Evolutionary conservation across 2,329 filamentous ascomycete species (phyloP), one percentile per base, ranked within the genome.

Genomic region (Phaeosphaeriaceae sp.): DNA sequence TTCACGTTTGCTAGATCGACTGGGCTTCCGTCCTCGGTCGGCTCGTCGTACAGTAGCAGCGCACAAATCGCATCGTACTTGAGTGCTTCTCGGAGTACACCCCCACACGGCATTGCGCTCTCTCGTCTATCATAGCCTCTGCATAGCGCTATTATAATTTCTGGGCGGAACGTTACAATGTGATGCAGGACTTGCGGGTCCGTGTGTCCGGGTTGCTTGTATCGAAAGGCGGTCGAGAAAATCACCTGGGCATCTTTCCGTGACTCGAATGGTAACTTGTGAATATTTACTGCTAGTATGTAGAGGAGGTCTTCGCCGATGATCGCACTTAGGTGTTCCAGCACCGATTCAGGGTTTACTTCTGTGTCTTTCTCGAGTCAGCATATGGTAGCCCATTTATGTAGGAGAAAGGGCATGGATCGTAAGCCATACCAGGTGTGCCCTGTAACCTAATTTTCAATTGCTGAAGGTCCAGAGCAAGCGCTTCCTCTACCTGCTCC

Each of bases 361-460:
- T 97, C 92, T 64, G 86, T 81, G 73, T 99, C 94, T 95, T n/a
- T n/a, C n/a, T n/a, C n/a, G n/a, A n/a, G n/a, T n/a, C n/a, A n/a
- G n/a, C n/a, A n/a, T n/a, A n/a, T n/a, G n/a, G n/a, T n/a, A n/a
- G n/a, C n/a, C n/a, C n/a, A n/a, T n/a, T n/a, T n/a, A n/a, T n/a
- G n/a, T n/a, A n/a, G n/a, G n/a, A n/a, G n/a, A n/a, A n/a, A n/a
- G n/a, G n/a, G n/a, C n/a, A 26, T 11, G 7, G 23, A 7, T 26
- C 23, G 49, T 15, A 18, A 54, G 46, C 21, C 36, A 50, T 81
- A 95, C 92, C 92, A 75, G 90, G 90, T 52, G 92, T 96, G 60
- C 93, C 94, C 79, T 97, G 93, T 12, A 99, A 84, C 51, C 94
- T 86, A 56, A 92, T 79, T 75, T 97, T 97, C 87, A 97, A 96